These are phyloP conservation scores for Akanthomyces lecanii DNA, from an alignment of 2,329 filamentous ascomycete genomes.

Conservation along the genomic window DNA sequence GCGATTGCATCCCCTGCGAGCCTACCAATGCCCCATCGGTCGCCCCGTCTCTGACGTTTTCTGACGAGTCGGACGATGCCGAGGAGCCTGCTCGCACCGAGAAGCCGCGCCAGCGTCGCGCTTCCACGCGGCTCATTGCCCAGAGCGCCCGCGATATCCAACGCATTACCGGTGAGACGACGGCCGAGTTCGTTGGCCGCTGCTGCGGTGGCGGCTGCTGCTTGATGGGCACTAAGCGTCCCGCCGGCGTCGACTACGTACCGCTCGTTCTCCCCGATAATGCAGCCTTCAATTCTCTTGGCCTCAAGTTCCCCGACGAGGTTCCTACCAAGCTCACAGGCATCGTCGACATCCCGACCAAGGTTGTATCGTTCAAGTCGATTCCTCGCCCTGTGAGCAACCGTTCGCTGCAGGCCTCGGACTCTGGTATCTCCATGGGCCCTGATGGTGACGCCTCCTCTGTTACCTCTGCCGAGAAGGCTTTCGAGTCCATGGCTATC, in stretches of 20 bases:
- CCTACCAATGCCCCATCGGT: slow-evolving; percentile 41
- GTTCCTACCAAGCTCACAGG: slow-evolving; percentile 71
- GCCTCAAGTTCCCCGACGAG: slow-evolving; percentile 64
- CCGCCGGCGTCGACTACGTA: slow-evolving; percentile 48
- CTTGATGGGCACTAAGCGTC: slow-evolving; percentile 45
- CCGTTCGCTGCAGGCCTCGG: slow-evolving; percentile 39
- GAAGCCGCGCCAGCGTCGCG: slow-evolving; percentile 53
- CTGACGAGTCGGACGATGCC: slow-evolving; percentile 57
- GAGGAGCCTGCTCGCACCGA: slow-evolving; percentile 45
- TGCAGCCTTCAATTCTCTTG: slow-evolving; percentile 74
- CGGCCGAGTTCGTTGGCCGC: slow-evolving; percentile 56
- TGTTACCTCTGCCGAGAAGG: slow-evolving; percentile 29
- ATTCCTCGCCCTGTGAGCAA: slow-evolving; percentile 36
- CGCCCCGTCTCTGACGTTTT: slow-evolving; percentile 60
- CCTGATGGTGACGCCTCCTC: slow-evolving; percentile 29
- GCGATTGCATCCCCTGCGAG: slow-evolving; percentile 43
- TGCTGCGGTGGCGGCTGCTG: slow-evolving; percentile 65
- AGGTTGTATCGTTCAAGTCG: slow-evolving; percentile 67
- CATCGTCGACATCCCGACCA: slow-evolving; percentile 66
- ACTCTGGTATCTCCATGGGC: slow-evolving; percentile 45
- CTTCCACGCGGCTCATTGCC: slow-evolving; percentile 64
- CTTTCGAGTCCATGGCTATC: slow-evolving; percentile 26
- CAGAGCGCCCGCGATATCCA: slow-evolving; percentile 60
- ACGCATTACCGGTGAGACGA: slow-evolving; percentile 61
- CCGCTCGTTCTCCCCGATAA: slow-evolving; percentile 66